A percentile compares a stretch with the other conserved stretches of the same genome.
Evolutionary conservation across 331 rosid genomes (phyloP).

Genomic region (Cucumis variabilis): DNA sequence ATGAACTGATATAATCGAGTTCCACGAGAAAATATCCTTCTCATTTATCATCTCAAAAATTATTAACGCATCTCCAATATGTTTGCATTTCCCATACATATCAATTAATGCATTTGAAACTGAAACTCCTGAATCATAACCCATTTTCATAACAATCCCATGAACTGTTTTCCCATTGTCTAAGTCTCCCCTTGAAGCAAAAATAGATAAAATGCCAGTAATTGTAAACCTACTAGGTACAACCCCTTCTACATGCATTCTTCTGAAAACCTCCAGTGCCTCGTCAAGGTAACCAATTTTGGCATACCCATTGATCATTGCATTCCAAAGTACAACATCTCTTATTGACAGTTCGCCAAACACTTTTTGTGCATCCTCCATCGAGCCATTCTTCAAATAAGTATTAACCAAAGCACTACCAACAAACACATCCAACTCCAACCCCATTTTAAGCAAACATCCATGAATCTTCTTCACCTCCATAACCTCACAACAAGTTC

Average conservation of each 20-base stretch:
- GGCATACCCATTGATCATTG: slow-evolving; percentile 77
- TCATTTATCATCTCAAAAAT: slow-evolving; percentile 71
- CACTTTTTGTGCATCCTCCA: slow-evolving; percentile 63
- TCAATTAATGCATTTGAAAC: slow-evolving; percentile 76
- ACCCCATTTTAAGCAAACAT: slow-evolving; percentile 66
- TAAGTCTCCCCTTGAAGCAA: slow-evolving; percentile 54
- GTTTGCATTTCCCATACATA: slow-evolving; percentile 86
- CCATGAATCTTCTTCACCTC: slow-evolving; percentile 77
- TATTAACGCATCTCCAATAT: slow-evolving; percentile 50
- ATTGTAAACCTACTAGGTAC: slow-evolving; percentile 64
- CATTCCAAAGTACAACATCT: slow-evolving; percentile 87
- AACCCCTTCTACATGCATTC: slow-evolving; percentile 60
- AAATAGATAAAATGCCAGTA: slow-evolving; percentile 75
- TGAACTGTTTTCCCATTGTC: slow-evolving; percentile 70
- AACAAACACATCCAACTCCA: slow-evolving; percentile 72
- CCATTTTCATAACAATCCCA: slow-evolving; percentile 63
- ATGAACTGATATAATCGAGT: slow-evolving; percentile 72
- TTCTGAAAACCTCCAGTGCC: slow-evolving; percentile 67
- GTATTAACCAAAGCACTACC: slow-evolving; percentile 83
- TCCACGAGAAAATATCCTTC: slow-evolving; percentile 85
- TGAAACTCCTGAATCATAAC: slow-evolving; percentile 60
- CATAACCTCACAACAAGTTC: slow-evolving; percentile 55
- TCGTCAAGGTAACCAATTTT: slow-evolving; percentile 70
- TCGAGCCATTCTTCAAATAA: slow-evolving; percentile 54
- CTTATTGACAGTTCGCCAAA: slow-evolving; percentile 67